Percentiles rank a stretch among this genome's conserved stretches.
phyloP scores from a whole-genome alignment of 257 asterid genomes.

The Cinchona pubescens region DNA sequence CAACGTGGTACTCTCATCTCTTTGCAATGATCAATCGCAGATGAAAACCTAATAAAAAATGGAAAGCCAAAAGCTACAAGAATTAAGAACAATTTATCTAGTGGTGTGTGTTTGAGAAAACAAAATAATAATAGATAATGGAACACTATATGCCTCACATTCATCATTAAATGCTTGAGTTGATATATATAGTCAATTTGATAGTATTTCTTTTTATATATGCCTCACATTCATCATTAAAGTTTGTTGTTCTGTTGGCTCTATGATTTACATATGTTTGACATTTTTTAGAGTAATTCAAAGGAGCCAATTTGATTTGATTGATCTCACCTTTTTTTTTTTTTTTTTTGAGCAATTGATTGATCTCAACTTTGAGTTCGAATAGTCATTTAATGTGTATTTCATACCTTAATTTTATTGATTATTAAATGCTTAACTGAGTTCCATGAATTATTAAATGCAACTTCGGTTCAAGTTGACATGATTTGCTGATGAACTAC shows the following conservation, averaged over 20 bases:
- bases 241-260: too few species aligned
- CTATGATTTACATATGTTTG: not conserved
- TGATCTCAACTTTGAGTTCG: not conserved
- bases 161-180: too few species aligned
- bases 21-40: conserved; percentile 8
- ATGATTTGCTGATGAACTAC: not conserved
- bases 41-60: not conserved
- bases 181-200: not conserved
- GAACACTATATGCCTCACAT: not conserved
- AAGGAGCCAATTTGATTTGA: not conserved
- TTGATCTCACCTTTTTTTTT: not conserved
- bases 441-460: not conserved
- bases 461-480: not conserved
- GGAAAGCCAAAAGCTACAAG: not conserved
- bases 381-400: not conserved
- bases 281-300: not conserved
- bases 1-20: conserved; percentile 19
- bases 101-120: not conserved
- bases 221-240: not conserved
- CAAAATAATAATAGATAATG: not conserved
- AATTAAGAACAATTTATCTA: not conserved
- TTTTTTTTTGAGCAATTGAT: too few species aligned
- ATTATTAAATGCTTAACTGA: not conserved
- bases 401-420: not conserved
- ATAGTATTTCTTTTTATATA: not conserved